Evolutionary conservation across 805 yeast species (phyloP).

Genomic region (Metschnikowia gelsemii): DNA sequence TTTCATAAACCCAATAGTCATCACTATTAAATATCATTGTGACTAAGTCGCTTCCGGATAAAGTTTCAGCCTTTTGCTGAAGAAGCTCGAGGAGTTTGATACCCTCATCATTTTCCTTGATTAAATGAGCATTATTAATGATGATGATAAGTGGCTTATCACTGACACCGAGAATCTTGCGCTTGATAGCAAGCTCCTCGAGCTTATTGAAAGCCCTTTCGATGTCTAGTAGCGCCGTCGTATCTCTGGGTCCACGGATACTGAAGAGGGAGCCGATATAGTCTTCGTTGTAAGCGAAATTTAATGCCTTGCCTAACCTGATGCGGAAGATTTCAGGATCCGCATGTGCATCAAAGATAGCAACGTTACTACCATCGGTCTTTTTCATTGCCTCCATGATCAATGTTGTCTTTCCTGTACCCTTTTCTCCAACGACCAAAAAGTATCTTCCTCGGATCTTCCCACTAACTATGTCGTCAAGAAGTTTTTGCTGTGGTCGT

Average conservation of each 20-base stretch:
- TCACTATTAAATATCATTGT: slow-evolving; percentile 75
- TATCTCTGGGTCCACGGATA: slow-evolving; percentile 80
- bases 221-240: slow-evolving; percentile 76
- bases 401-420: slow-evolving; percentile 81
- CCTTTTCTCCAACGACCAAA: slow-evolving; percentile 77
- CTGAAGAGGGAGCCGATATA: slow-evolving; percentile 80
- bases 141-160: slow-evolving; percentile 63
- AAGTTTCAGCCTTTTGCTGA: slow-evolving; percentile 79
- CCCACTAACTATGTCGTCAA: slow-evolving; percentile 68
- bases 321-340: slow-evolving; percentile 82
- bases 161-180: slow-evolving; percentile 36
- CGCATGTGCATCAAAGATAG: slow-evolving; percentile 77
- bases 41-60: slow-evolving; percentile 70
- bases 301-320: slow-evolving; percentile 71
- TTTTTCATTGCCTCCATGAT: slow-evolving; percentile 68
- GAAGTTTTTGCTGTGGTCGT: slow-evolving; percentile 61
- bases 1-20: slow-evolving; percentile 85
- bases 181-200: slow-evolving; percentile 64
- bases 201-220: slow-evolving; percentile 78
- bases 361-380: slow-evolving; percentile 60
- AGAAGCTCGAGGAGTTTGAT: slow-evolving; percentile 64
- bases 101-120: slow-evolving; percentile 75
- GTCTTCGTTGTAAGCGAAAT: slow-evolving; percentile 74
- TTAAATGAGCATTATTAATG: slow-evolving; percentile 72
- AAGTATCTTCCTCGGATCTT: slow-evolving; percentile 65